Conservation (phyloP, 352 stramenopile species). For the Phytopythium vexans region DNA sequence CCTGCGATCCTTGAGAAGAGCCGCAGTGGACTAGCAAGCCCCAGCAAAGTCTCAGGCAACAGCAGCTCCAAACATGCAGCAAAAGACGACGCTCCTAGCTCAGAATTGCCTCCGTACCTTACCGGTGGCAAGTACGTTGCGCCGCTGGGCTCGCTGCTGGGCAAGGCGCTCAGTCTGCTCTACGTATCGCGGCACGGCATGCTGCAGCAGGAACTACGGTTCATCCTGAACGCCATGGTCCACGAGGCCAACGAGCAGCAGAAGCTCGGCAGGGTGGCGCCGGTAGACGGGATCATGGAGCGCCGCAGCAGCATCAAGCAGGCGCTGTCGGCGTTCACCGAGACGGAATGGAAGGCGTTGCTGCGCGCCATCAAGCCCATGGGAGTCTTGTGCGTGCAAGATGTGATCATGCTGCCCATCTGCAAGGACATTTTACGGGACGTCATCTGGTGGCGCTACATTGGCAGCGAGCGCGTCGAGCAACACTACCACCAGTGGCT, state of each 20-base stretch:
- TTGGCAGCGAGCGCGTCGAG: conserved; percentile 65
- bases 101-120: conserved; percentile 16
- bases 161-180: conserved; percentile 77
- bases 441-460: conserved; percentile 86
- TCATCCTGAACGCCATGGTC: conserved; percentile 64
- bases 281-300: conserved; percentile 12
- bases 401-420: conserved; percentile 84
- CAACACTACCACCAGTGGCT: conserved; percentile 80
- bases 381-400: conserved; percentile 77
- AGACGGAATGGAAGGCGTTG: conserved; percentile 68
- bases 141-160: conserved; percentile 67
- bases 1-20: too few relatives aligned
- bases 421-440: conserved; percentile 88
- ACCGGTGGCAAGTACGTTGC: conserved; percentile 47
- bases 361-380: conserved; percentile 66
- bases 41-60: neutral
- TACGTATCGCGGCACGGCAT: conserved; percentile 90
- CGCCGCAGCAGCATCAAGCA: conserved; percentile 14
- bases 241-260: conserved; percentile 28
- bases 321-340: conserved; percentile 47
- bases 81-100: neutral
- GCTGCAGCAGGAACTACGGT: conserved; percentile 82
- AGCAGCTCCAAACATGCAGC: neutral
- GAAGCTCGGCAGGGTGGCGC: conserved; percentile 13
- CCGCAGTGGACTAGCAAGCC: too few relatives aligned